Base-by-base conservation (phyloP, 2,329 filamentous ascomycete genomes). In the Hymenoscyphus linearis region DNA sequence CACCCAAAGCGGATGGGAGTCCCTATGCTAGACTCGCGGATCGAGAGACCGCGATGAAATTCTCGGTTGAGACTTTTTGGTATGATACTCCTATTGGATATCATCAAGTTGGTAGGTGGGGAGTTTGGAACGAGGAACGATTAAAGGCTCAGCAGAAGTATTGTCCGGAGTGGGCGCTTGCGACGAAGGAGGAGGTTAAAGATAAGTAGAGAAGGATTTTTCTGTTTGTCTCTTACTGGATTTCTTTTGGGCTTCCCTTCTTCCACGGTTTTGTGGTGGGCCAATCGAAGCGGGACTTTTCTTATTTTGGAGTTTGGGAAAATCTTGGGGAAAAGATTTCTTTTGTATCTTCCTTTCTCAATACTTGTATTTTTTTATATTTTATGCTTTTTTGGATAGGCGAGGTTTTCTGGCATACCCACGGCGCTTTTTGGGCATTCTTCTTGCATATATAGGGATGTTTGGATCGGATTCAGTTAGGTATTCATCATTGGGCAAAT, bases 31-130 rank as follows among this genome's bases (percentile, higher is more conserved):
- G 58, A 22, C 52, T 65, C 6, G 60, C 62, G 36, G 60, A 25
- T 16, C 25, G 59, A 7, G 58, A 64, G 37, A 60, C 59, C 13
- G 64, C 64, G 22, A 57, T 55, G 34, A 58, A 44, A 10, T 65
- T 65, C 58, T 52, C 60, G n/a, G 64, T 65, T 16, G 62, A 64
- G 58, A 57, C 57, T 13, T 53, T 62, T 18, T 64, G 56, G 57
- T 53, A 60, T 14, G 60, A 64, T 13, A 56, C 37, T 12, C 64
- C 64, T 2, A 27, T 65, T 4, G 64, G 57, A 37, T 60, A 37
- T 27, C 59, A 60, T 26, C 59, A 59, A 12, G 40, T 59, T n/a
- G 57, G 57, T 9, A 36, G 47, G 27, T 53, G 57, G 57, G 35
- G 13, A 7, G 27, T 56, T 22, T 56, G 54, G 54, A 58, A 34